Conservation (phyloP, 1,284 basidiomycete species). For the Apiotrichum montevideense region DNA sequence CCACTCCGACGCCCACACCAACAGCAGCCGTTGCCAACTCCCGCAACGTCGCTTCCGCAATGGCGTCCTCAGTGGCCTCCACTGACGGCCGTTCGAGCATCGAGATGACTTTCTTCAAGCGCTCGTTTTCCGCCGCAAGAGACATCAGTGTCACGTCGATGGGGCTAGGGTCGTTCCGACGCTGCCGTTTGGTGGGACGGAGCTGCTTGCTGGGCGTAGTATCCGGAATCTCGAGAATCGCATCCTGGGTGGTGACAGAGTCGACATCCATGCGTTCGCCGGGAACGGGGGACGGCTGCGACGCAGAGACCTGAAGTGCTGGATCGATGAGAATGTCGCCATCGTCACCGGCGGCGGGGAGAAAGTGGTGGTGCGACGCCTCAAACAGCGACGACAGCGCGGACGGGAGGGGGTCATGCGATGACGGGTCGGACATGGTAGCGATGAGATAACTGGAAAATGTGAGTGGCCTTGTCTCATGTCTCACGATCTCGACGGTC, state of each 20-base stretch:
- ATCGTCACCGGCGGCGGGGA: slow-evolving; percentile 4
- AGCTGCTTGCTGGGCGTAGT: neutral
- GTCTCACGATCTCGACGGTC: too few species aligned
- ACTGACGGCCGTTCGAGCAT: slow-evolving; percentile 5
- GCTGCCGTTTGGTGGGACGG: neutral
- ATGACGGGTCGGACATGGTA: slow-evolving; percentile 10
- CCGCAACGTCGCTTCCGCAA: slow-evolving; percentile 14
- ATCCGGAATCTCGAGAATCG: neutral
- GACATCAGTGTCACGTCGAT: slow-evolving; percentile 9
- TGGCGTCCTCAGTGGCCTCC: slow-evolving; percentile 1
- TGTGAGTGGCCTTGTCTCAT: too few species aligned
- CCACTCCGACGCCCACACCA: neutral
- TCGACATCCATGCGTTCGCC: neutral
- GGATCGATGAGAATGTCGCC: slow-evolving; percentile 11
- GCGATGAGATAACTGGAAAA: neutral
- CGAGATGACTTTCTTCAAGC: slow-evolving; percentile 7
- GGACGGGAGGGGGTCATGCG: slow-evolving; percentile 10
- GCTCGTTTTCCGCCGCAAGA: slow-evolving; percentile 14
- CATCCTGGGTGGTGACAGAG: neutral
- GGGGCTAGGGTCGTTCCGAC: neutral
- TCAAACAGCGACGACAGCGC: slow-evolving; percentile 13
- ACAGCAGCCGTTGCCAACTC: slow-evolving; percentile 19
- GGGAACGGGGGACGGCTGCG: neutral
- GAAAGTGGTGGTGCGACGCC: slow-evolving; percentile 12
- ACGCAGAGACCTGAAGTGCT: neutral